Evolutionary conservation across 75 land plant species (phyloP).

Genomic region (Chamaecyparis obtusa): DNA sequence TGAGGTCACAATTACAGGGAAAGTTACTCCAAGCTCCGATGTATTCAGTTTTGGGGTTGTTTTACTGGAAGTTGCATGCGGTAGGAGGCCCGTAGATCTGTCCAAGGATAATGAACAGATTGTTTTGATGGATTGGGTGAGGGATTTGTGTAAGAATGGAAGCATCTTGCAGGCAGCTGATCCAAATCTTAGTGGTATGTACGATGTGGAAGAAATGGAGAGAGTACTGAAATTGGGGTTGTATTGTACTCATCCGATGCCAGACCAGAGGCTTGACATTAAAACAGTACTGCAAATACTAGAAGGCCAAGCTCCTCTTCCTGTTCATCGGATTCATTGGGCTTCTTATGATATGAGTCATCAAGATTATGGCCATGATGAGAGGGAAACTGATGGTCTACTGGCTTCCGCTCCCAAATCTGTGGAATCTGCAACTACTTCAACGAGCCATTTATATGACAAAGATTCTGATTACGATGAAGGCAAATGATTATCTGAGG

Average conservation of each 20-base stretch:
- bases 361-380: background rate
- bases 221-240: conserved; percentile 2
- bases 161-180: conserved; percentile 13
- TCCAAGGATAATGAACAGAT: conserved; percentile 11
- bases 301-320: background rate
- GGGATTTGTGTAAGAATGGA: conserved; percentile 27
- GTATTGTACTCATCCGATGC: background rate
- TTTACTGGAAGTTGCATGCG: conserved; percentile 16
- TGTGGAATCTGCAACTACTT: background rate
- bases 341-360: background rate
- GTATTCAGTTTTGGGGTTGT: conserved; percentile 17
- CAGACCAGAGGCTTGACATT: background rate
- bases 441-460: background rate
- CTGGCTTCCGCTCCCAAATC: background rate
- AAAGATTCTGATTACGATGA: background rate
- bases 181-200: conserved; percentile 4
- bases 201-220: background rate
- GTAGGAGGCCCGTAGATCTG: conserved; percentile 14
- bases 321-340: background rate
- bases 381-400: background rate
- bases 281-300: background rate
- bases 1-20: conserved; percentile 24
- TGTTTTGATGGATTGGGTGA: conserved; percentile 36
- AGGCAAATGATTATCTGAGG: background rate
- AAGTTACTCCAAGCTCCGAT: conserved; percentile 32